Evolutionary conservation across 441 rosid genomes (phyloP).

Genomic region (Pelargonium australe): DNA sequence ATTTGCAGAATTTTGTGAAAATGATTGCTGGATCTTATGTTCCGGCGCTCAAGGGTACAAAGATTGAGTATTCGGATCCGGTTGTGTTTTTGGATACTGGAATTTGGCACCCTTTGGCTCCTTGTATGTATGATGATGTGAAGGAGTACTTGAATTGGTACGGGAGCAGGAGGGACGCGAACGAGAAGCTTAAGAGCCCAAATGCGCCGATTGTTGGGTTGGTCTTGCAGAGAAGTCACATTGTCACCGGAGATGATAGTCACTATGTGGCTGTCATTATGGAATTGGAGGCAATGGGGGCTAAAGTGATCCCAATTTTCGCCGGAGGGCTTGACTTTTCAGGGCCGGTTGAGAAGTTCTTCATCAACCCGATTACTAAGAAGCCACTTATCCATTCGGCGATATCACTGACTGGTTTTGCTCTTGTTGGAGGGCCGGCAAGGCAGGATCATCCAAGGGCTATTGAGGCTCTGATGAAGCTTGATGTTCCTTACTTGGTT

Average conservation of each 20-base stretch:
- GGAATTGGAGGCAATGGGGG: slow-evolving; percentile 98
- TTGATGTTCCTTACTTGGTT: slow-evolving; percentile 87
- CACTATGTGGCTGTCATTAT: slow-evolving; percentile 97
- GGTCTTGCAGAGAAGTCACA: slow-evolving; percentile 92
- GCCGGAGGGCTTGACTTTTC: slow-evolving; percentile 96
- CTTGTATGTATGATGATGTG: slow-evolving; percentile 87
- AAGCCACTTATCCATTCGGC: slow-evolving; percentile 68
- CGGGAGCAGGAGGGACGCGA: slow-evolving; percentile 72
- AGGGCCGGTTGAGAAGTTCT: slow-evolving; percentile 79
- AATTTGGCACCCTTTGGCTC: slow-evolving; percentile 97
- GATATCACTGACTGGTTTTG: slow-evolving; percentile 87
- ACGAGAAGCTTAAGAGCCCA: slow-evolving; percentile 55
- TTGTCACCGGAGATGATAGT: slow-evolving; percentile 94
- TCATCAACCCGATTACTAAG: slow-evolving; percentile 61
- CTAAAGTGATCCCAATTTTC: slow-evolving; percentile 87
- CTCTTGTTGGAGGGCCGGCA: slow-evolving; percentile 98
- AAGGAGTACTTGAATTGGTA: slow-evolving; percentile 97
- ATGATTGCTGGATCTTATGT: slow-evolving; percentile 93
- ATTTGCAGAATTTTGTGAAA: slow-evolving; percentile 85
- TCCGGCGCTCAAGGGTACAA: slow-evolving; percentile 71
- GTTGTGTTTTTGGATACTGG: slow-evolving; percentile 87
- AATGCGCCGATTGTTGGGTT: slow-evolving; percentile 75
- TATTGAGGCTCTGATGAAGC: slow-evolving; percentile 79
- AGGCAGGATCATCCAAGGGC: slow-evolving; percentile 99
- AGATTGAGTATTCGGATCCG: slow-evolving; percentile 83